Evolutionary conservation across 768 basidiomycete genomes (phyloP).

Genomic region (Suillus americanus): DNA sequence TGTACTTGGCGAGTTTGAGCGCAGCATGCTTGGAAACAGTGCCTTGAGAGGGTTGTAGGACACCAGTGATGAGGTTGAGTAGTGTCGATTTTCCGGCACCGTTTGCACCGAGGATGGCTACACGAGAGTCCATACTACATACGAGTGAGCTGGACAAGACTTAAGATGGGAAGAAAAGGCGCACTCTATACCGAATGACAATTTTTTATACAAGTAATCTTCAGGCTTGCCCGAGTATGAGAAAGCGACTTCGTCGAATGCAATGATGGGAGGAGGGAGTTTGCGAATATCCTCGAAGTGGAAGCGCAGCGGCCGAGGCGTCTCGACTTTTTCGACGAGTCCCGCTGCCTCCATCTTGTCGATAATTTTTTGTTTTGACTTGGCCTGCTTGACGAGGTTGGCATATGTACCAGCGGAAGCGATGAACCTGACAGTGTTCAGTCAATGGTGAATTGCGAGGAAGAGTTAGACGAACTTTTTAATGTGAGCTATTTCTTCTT

Average conservation of each 20-base stretch:
- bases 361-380: constrained; percentile 99
- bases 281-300: constrained; percentile 94
- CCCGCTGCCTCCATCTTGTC: constrained; percentile 99
- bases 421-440: constrained; percentile 66
- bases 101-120: constrained; percentile 96
- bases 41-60: constrained; percentile 77
- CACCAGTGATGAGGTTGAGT: constrained; percentile 85
- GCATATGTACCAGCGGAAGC: constrained; percentile 99
- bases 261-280: constrained; percentile 96
- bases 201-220: constrained; percentile 83
- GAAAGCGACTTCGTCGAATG: constrained; percentile 94
- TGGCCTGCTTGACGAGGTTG: constrained; percentile 97
- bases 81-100: constrained; percentile 94
- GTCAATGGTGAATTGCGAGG: constrained; percentile 12
- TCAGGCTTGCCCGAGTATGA: constrained; percentile 88
- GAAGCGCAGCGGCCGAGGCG: constrained; percentile 74
- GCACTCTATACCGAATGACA: constrained; percentile 98
- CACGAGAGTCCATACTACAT: constrained; percentile 85
- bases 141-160: constrained; percentile 3
- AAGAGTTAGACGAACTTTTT: constrained; percentile 68
- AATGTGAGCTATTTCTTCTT: constrained; percentile 97
- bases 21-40: constrained; percentile 85
- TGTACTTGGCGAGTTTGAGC: constrained; percentile 97
- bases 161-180: constrained; percentile 25
- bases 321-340: constrained; percentile 88